A percentile compares a stretch with the other conserved stretches of the same genome.
phyloP scores from a whole-genome alignment of 2,329 filamentous ascomycete species.

The Penicillium sp. region DNA sequence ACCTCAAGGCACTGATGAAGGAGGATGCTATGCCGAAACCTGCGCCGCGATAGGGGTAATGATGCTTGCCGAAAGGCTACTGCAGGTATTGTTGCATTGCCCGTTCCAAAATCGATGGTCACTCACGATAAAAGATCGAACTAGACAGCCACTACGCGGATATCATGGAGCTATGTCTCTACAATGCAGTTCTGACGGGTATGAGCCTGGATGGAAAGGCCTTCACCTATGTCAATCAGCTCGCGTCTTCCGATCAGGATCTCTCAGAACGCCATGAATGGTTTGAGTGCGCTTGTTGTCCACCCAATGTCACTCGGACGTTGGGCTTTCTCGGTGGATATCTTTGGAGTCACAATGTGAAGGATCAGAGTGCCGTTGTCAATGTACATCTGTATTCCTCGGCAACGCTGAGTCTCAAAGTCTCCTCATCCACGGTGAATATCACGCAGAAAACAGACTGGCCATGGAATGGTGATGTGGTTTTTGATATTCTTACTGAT shows the following conservation, averaged over 20 bases:
- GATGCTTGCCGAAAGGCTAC: constrained; percentile 60
- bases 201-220: constrained; percentile 58
- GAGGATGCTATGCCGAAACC: constrained; percentile 64
- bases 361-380: constrained; percentile 37
- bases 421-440: constrained; percentile 33
- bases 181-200: constrained; percentile 61
- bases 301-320: constrained; percentile 59
- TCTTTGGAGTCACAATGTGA: constrained; percentile 48
- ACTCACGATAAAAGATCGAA: constrained; percentile 37
- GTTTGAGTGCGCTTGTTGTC: constrained; percentile 63
- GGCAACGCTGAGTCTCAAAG: constrained; percentile 39
- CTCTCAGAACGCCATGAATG: constrained; percentile 55
- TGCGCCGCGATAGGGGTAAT: constrained; percentile 62
- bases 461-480: constrained; percentile 58
- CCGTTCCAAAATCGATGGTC: neutral
- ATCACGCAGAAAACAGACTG: constrained; percentile 56
- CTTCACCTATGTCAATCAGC: constrained; percentile 65
- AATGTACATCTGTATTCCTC: constrained; percentile 60
- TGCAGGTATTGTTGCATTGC: constrained; percentile 42
- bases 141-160: constrained; percentile 57
- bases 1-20: constrained; percentile 60
- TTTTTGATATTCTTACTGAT: constrained; percentile 44
- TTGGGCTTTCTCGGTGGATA: constrained; percentile 60
- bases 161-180: constrained; percentile 62
- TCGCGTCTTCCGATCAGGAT: constrained; percentile 55